phyloP scores from a whole-genome alignment of 129 eudicot genomes.

The Artemisia argyi region DNA sequence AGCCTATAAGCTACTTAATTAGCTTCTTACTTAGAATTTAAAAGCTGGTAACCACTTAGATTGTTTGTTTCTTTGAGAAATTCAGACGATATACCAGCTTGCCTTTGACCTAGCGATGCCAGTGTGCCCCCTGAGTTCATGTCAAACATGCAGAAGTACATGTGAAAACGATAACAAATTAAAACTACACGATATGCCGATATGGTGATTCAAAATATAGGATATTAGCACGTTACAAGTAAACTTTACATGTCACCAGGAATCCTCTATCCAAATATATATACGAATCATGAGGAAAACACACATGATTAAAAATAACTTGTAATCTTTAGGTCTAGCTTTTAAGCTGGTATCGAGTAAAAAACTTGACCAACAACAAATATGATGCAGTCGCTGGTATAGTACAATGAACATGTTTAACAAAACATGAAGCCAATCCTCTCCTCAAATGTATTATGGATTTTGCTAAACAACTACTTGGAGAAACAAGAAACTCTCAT shows the following conservation, averaged over 20 bases:
- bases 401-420: neutral
- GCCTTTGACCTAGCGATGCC: neutral
- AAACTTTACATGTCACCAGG: neutral
- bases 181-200: neutral
- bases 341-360: neutral
- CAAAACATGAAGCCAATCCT: neutral
- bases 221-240: no score
- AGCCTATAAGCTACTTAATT: neutral
- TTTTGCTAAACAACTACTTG: slow-evolving; percentile 10
- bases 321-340: neutral
- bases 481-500: slow-evolving; percentile 1
- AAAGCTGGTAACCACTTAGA: neutral
- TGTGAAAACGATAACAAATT: neutral
- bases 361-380: slow-evolving; percentile 17
- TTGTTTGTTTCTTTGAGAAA: neutral
- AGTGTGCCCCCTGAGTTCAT: neutral
- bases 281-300: neutral
- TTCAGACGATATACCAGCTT: neutral
- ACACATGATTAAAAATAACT: neutral
- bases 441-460: neutral
- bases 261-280: neutral
- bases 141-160: neutral
- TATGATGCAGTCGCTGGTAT: slow-evolving; percentile 16
- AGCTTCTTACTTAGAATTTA: neutral
- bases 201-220: neutral